phyloP scores from a whole-genome alignment of 495 filamentous ascomycete genomes.

The Cercophora newfieldiana region DNA sequence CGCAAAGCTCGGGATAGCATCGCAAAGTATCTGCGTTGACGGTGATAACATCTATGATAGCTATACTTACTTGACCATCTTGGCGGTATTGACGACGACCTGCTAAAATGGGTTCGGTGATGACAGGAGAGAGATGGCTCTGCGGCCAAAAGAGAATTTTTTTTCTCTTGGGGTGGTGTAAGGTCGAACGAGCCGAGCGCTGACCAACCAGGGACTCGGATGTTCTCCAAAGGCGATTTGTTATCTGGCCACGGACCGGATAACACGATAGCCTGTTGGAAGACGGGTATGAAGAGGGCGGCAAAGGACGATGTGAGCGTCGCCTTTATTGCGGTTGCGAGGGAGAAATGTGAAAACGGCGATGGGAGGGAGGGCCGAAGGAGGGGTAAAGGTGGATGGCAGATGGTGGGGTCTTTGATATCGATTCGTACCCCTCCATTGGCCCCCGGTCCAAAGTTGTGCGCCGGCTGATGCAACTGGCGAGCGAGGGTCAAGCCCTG shows the following conservation, averaged over 20 bases:
- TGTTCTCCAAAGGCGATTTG: conserved; percentile 29
- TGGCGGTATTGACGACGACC: conserved; percentile 67
- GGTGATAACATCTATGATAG: background rate
- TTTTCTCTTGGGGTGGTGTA: conserved; percentile 21
- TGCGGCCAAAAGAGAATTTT: conserved; percentile 31
- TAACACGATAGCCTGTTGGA: conserved; percentile 24
- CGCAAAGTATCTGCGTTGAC: conserved; percentile 14
- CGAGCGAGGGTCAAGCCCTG: conserved; percentile 39
- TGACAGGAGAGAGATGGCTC: conserved; percentile 28
- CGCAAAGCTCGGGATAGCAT: conserved; percentile 28
- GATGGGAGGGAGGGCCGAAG: conserved; percentile 23
- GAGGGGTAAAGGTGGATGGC: conserved; percentile 34
- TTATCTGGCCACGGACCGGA: conserved; percentile 34
- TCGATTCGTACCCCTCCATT: conserved; percentile 28
- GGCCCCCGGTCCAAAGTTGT: conserved; percentile 25
- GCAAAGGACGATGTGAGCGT: conserved; percentile 22
- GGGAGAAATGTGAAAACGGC: conserved; percentile 29
- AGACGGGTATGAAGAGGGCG: conserved; percentile 20
- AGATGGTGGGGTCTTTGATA: conserved; percentile 25
- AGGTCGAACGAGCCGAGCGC: conserved; percentile 22
- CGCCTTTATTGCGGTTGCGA: conserved; percentile 29
- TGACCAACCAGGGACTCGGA: conserved; percentile 27
- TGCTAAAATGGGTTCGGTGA: conserved; percentile 30
- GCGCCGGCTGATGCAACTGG: conserved; percentile 32
- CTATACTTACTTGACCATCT: conserved; percentile 97